Conservation (phyloP, 2,329 filamentous ascomycete species). For the Westerdykella ornata region DNA sequence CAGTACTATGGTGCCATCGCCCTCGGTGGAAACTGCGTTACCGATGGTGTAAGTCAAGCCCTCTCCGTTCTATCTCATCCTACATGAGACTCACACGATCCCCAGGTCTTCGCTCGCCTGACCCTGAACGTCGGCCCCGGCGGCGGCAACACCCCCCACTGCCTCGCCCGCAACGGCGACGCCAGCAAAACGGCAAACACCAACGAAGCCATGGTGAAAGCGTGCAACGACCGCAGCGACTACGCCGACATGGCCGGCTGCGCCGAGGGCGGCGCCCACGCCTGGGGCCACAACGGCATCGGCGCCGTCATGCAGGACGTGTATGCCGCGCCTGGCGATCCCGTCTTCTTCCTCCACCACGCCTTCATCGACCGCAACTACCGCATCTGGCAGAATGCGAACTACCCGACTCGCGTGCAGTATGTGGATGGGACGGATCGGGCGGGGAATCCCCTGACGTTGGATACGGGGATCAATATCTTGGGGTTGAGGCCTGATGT, state of each 20-base stretch:
- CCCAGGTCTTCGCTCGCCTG: slow-evolving; percentile 28
- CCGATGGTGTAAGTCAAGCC: slow-evolving; percentile 29
- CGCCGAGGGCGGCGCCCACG: slow-evolving; percentile 27
- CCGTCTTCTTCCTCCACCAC: slow-evolving; percentile 48
- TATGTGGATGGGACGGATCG: slow-evolving; percentile 39
- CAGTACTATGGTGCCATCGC: slow-evolving; percentile 23
- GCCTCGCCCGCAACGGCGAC: slow-evolving; percentile 27
- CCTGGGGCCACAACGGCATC: slow-evolving; percentile 34
- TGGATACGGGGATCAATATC: slow-evolving; percentile 25
- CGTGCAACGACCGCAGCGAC: slow-evolving; percentile 18
- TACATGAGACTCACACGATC: background rate
- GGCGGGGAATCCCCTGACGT: slow-evolving; percentile 16
- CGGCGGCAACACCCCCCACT: slow-evolving; percentile 22
- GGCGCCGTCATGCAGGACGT: slow-evolving; percentile 31
- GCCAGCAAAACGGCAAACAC: slow-evolving; percentile 21
- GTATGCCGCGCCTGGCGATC: slow-evolving; percentile 30
- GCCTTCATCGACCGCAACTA: slow-evolving; percentile 46
- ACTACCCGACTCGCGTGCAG: slow-evolving; percentile 15
- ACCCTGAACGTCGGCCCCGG: slow-evolving; percentile 29
- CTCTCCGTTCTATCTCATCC: background rate
- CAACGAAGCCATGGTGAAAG: slow-evolving; percentile 22
- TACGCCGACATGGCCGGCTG: slow-evolving; percentile 28
- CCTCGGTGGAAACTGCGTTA: slow-evolving; percentile 24
- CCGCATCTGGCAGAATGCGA: slow-evolving; percentile 45
- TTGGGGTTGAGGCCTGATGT: slow-evolving; percentile 24